phyloP scores from a whole-genome alignment of 208 protist genomes.

The Kentomonas sorsogonicus region DNA sequence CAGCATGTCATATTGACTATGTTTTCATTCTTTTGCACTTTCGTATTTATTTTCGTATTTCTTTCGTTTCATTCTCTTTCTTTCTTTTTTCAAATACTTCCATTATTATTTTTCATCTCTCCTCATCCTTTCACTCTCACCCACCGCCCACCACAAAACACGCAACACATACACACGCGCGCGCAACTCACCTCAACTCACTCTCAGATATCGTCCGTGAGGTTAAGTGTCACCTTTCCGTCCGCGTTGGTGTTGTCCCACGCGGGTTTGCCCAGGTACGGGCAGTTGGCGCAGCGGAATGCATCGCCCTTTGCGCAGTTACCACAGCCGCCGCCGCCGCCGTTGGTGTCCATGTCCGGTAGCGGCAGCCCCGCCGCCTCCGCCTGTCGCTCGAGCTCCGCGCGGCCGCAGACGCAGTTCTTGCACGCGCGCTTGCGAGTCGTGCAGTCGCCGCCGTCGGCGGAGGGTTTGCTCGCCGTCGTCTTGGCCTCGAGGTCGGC shows the following conservation, averaged over 20 bases:
- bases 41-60: conserved; percentile 7
- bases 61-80: conserved; percentile 1
- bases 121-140: background rate
- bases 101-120: conserved; percentile 9
- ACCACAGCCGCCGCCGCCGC: conserved; percentile 69
- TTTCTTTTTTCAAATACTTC: conserved; percentile 9
- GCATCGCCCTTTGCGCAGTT: conserved; percentile 87
- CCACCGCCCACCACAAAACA: too few relatives aligned
- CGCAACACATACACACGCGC: too few relatives aligned
- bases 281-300: conserved; percentile 87
- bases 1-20: conserved; percentile 3
- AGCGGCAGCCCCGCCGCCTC: conserved; percentile 45
- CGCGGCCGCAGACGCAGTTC: conserved; percentile 83
- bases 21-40: conserved; percentile 11
- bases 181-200: too few relatives aligned
- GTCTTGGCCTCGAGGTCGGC: conserved; percentile 63
- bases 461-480: conserved; percentile 25
- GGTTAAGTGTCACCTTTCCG: conserved; percentile 83
- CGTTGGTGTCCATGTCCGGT: conserved; percentile 28
- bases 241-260: conserved; percentile 75
- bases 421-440: conserved; percentile 80
- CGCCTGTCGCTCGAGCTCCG: conserved; percentile 54
- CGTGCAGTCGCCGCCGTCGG: conserved; percentile 65
- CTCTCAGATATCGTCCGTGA: conserved; percentile 72
- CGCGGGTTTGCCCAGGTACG: conserved; percentile 81